A percentile compares a stretch with the other conserved stretches of the same genome.
Conservation (phyloP, 2,329 filamentous ascomycete genomes). For the Rhinocladiella mackenziei region DNA sequence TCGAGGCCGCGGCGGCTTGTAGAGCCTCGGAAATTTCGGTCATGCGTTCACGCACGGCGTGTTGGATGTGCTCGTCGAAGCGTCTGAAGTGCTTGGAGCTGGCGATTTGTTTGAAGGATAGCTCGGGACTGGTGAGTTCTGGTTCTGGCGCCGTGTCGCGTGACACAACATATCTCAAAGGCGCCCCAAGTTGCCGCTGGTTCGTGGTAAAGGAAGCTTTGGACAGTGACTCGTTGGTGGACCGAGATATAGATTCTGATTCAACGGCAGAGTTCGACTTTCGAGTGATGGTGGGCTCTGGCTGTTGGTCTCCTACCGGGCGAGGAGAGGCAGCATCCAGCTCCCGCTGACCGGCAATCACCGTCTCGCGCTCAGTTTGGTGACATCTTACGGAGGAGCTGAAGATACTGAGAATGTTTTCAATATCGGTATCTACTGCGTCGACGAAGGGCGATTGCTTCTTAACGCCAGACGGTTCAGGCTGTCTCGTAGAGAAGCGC, state of each 20-base stretch:
- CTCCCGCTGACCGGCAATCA: neutral
- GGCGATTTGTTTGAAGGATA: slow-evolving; percentile 2
- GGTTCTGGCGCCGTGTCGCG: neutral
- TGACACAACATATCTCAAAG: no score
- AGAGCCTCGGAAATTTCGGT: slow-evolving; percentile 11
- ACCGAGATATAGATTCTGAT: no score
- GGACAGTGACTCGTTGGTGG: no score
- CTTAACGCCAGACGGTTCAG: slow-evolving; percentile 5
- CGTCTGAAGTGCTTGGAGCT: neutral
- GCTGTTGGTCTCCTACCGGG: neutral
- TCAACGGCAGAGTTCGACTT: no score
- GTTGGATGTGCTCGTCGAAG: slow-evolving; percentile 5
- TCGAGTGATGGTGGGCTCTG: no score
- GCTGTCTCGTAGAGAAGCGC: slow-evolving; percentile 13
- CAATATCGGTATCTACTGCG: slow-evolving; percentile 14
- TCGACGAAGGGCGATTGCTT: slow-evolving; percentile 3
- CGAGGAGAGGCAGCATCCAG: neutral
- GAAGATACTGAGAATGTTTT: slow-evolving; percentile 19
- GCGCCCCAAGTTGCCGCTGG: no score
- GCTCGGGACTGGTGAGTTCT: neutral
- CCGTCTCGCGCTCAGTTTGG: slow-evolving; percentile 1
- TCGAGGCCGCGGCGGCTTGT: slow-evolving; percentile 13
- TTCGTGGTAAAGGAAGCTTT: no score
- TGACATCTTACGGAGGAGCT: slow-evolving; percentile 10
- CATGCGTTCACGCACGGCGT: slow-evolving; percentile 10